These are phyloP conservation scores for Leccinum variicolor DNA, from an alignment of 768 basidiomycete species.

Conservation along the genomic window DNA sequence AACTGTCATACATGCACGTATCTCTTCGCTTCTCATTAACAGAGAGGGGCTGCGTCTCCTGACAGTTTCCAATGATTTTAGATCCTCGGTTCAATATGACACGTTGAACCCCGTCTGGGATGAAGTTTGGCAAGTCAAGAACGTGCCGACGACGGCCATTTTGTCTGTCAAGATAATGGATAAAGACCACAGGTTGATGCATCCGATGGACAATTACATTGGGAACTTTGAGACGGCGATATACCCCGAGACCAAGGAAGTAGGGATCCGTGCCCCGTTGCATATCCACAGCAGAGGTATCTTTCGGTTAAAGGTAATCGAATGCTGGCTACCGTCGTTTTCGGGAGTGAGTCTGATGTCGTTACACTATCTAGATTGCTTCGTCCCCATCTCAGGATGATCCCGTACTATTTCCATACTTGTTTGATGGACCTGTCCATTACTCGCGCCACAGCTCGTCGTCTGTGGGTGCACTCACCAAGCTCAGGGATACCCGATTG, in stretches of 20 bases:
- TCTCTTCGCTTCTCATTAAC: neutral
- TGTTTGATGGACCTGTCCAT: constrained; percentile 71
- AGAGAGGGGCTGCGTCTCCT: neutral
- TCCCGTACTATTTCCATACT: constrained; percentile 48
- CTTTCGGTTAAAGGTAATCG: constrained; percentile 63
- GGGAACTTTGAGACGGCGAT: constrained; percentile 59
- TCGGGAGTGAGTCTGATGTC: constrained; percentile 4
- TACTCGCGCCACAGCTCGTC: constrained; percentile 72
- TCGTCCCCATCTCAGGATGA: constrained; percentile 43
- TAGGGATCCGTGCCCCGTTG: constrained; percentile 53
- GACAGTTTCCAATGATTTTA: constrained; percentile 26
- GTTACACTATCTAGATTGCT: constrained; percentile 45
- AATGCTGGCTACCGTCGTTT: neutral
- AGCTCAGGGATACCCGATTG: constrained; percentile 55
- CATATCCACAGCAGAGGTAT: constrained; percentile 51
- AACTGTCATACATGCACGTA: constrained; percentile 63
- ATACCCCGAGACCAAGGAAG: constrained; percentile 57
- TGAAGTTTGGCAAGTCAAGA: constrained; percentile 69
- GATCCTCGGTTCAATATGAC: constrained; percentile 60
- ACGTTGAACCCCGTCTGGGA: constrained; percentile 71
- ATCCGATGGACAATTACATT: constrained; percentile 57
- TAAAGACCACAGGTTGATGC: constrained; percentile 49
- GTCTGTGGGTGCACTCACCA: constrained; percentile 61
- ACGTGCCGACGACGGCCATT: constrained; percentile 62
- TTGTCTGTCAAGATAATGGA: constrained; percentile 63